Evolutionary conservation across 345 rosid species (phyloP).

Genomic region (Laguncularia racemosa): DNA sequence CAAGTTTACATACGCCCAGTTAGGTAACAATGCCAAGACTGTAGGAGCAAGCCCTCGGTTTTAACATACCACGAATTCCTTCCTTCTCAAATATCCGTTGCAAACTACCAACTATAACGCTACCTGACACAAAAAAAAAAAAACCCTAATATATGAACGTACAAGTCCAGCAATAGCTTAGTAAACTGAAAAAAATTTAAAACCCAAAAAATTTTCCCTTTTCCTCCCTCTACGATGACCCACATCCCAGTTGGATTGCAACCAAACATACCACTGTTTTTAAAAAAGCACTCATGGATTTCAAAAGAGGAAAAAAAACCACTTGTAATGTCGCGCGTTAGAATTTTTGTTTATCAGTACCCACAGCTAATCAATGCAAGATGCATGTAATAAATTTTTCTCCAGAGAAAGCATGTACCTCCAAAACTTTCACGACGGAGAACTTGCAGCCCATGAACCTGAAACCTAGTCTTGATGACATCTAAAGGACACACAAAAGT

Average conservation of each 20-base stretch:
- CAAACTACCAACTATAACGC: constrained; percentile 74
- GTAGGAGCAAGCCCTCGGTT: constrained; percentile 77
- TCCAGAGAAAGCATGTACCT: constrained; percentile 25
- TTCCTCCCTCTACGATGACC: no score
- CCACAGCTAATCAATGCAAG: no score
- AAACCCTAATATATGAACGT: not conserved
- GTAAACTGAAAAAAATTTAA: no score
- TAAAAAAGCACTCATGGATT: no score
- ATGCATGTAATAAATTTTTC: no score
- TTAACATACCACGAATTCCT: constrained; percentile 75
- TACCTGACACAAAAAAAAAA: constrained; percentile 42
- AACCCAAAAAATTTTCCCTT: no score
- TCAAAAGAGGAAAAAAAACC: no score
- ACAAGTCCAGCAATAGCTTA: no score
- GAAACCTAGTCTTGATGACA: constrained; percentile 89
- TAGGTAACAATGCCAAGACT: constrained; percentile 72
- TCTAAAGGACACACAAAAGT: constrained; percentile 88
- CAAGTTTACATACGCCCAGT: constrained; percentile 56
- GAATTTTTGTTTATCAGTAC: no score
- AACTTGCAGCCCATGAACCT: constrained; percentile 73
- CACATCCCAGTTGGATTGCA: no score
- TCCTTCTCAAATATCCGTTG: constrained; percentile 60
- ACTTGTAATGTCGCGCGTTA: no score
- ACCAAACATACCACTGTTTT: no score
- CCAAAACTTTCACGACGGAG: constrained; percentile 28